Base-by-base conservation (phyloP, 73 alveolate species). In the Paramecium tetraurelia region DNA sequence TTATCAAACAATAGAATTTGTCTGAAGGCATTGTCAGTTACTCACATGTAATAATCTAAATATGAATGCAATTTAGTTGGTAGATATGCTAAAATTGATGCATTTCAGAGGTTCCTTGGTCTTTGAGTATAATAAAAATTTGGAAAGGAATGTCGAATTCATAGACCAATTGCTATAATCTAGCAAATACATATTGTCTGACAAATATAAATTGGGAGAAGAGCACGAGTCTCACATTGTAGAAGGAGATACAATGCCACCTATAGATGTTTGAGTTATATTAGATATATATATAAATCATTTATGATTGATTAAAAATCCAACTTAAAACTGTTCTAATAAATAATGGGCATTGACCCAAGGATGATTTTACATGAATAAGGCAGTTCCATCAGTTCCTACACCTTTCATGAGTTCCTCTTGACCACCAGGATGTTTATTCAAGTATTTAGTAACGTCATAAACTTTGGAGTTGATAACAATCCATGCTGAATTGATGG, bases 381-480 rank as follows among this genome's bases (percentile, higher is more conserved):
- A 94, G 21, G 76, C 94, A 16, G 99, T 97, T 80, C 98, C 96
- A 93, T 97, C 99, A 69, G 95, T 93, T n/a, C 99, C 99, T n/a
- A 97, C 98, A 1, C 97, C 98, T 40, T 89, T 85, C 96, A 97
- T 70, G 29, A 97, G 85, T 92, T 96, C 96, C 57, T 90, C 95
- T n/a, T 96, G 94, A 4, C 99, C 99, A 16, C 99, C 99, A 7
- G 99, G 99, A 95, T 97, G 99, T 57, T 77, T 84, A 85, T 97
- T 90, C 18, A 97, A 85, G 87, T 94, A 97, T 86, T 88, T 85
- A 14, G 99, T 96, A 44, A 97, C 93, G 72, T 97, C 99, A 93
- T 97, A 97, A 18, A 97, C 99, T 89, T 92, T 90, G 48, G 96
- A 98, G 70, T 96, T 95, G 53, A 92, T 85, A 7, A 94, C 95